Evolutionary conservation across 1,284 basidiomycete genomes (phyloP), one percentile per base, ranked within the genome.

Genomic region (Pseudozyma tsukubaensis): DNA sequence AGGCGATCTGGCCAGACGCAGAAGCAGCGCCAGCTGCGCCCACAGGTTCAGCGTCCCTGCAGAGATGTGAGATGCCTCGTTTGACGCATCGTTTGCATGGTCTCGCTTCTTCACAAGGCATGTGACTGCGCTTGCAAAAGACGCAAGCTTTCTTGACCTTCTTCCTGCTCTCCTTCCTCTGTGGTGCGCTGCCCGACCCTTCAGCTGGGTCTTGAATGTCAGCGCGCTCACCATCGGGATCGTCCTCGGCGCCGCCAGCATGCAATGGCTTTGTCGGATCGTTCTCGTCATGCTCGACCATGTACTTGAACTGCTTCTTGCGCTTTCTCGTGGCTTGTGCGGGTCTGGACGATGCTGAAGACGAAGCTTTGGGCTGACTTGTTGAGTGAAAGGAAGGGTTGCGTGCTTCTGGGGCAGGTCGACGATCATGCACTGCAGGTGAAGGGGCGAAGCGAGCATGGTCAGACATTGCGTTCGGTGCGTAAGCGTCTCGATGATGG

Each of bases 121-220:
- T 76, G 58, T 76, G 74, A 45, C 70, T 73, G 37, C 74, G 74
- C 50, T 76, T 72, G 66, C 74, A 76, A 42, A 70, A 76, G 37
- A 76, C 39, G 43, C 74, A 76, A 14, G 74, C 74, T 48, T 72
- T 72, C 42, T 76, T 76, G 45, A 76, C 74, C 48, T 76, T 76
- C 18, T 76, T 76, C 19, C 73, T 49, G 24, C 50, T 56, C 34
- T 75, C 72, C 19, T 75, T 75, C 18, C 56, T 55, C 24, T 48
- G 55, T 3, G 36, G 12, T 5, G 53, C 51, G 13, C 45, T 50
- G 29, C 29, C 47, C 8, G 37, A 44, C 3, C 44, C 43, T 12
- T 29, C 42, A 11, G n/a, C 21, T 1, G 50, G 21, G 21, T 62
- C 59, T 19, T 37, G 32, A 4, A 35, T 42, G 19, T 63, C 64